These are phyloP conservation scores for Funneliformis geosporum DNA, from an alignment of 192 early-diverging fungal species.

Conservation along the genomic window DNA sequence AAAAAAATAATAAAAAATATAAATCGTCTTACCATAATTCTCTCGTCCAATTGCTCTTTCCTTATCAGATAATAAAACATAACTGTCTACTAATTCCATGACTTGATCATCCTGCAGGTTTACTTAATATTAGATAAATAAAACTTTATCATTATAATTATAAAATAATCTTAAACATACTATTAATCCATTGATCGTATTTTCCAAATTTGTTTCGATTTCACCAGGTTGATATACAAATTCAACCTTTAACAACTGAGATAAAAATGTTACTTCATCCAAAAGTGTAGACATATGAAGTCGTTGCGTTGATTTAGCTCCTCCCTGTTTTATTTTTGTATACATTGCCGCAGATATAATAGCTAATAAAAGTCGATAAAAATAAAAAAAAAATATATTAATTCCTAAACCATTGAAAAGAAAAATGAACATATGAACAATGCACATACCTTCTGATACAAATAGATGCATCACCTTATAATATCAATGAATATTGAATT, in stretches of 20 bases:
- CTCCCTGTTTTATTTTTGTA: conserved; percentile 76
- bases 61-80: conserved; percentile 51
- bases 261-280: conserved; percentile 71
- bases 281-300: conserved; percentile 58
- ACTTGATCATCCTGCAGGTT: conserved; percentile 46
- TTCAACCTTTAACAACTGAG: conserved; percentile 73
- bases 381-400: background rate
- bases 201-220: conserved; percentile 63
- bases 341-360: conserved; percentile 77
- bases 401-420: background rate
- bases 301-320: conserved; percentile 66
- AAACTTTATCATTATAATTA: background rate
- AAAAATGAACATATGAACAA: background rate
- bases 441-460: conserved; percentile 55
- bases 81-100: conserved; percentile 49
- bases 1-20: background rate
- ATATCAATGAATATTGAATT: background rate
- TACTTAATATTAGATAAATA: background rate
- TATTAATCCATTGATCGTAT: conserved; percentile 60
- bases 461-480: conserved; percentile 45
- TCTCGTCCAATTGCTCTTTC: conserved; percentile 59
- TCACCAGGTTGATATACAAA: conserved; percentile 79
- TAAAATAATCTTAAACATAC: conserved; percentile 24
- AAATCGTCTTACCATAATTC: conserved; percentile 54
- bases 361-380: conserved; percentile 48